Evolutionary conservation across 495 filamentous ascomycete species (phyloP), one percentile per base, ranked within the genome.

Genomic region (Jackrogersella minutella): DNA sequence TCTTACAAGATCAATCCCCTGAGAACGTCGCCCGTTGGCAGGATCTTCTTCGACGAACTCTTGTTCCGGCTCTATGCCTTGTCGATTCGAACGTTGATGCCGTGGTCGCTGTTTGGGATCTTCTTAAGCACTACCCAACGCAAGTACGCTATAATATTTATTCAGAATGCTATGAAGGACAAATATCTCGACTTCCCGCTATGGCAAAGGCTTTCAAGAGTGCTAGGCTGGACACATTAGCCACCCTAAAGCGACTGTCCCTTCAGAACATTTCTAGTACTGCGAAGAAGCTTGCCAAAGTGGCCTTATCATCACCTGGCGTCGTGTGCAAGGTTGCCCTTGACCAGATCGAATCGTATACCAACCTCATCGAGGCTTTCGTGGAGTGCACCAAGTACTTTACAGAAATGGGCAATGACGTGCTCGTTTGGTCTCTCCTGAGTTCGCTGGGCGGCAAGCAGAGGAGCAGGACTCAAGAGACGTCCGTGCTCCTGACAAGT

Each of bases 311-410:
- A 5, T 93, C 89, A 11, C 96, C 96, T 2, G 93, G 93, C n/a
- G 83, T 95, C 41, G 92, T 99, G 22, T 96, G 97, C 79, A 87
- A 87, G 67, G 87, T 93, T 39, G 91, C 93, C 9, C 84, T 98
- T 55, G 85, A 82, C 30, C 93, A 97, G 70, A 93, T 97, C 43
- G 93, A 97, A 76, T 85, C 88, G 0, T 97, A 98, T 74, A 90
- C 90, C 71, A 97, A 97, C 71, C 84, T 98, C 31, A 93, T 94
- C 58, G 92, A 97, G 58, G 90, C 90, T 7, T 90, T 99, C 50
- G 92, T 97, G 26, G 92, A 97, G 73, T 97, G 92, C 70, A 92
- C 90, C 28, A 89, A 91, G 65, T 97, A 97, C 69, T 97, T 97
- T 71, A 96, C 94, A 1, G 87, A 90, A 54, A 83, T 98, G 24